Evolutionary conservation across 2,329 filamentous ascomycete genomes (phyloP).

Genomic region (Neonectria ditissima): DNA sequence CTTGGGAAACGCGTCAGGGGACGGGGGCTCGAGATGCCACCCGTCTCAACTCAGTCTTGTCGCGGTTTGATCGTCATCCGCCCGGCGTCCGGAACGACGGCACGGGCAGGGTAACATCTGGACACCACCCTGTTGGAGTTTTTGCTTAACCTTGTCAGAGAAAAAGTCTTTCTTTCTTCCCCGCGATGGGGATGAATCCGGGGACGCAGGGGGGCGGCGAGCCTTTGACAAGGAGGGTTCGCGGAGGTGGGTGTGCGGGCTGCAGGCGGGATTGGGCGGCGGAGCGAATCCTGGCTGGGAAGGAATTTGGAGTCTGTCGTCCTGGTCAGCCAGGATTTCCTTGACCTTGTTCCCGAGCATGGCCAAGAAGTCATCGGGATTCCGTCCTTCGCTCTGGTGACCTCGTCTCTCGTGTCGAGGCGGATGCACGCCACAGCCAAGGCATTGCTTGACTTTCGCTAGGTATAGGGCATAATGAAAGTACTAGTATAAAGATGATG

Average conservation of each 20-base stretch:
- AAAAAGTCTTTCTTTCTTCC: slow-evolving; percentile 1
- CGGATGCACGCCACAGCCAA: no score
- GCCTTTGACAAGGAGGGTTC: slow-evolving; percentile 9
- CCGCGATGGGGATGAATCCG: slow-evolving; percentile 17
- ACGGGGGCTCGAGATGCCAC: background rate
- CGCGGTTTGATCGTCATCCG: background rate
- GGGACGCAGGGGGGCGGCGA: background rate
- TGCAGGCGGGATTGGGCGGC: slow-evolving; percentile 13
- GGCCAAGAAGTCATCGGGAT: no score
- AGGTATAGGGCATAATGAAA: no score
- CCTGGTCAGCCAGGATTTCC: no score
- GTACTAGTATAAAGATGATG: no score
- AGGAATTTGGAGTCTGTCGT: background rate
- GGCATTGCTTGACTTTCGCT: no score
- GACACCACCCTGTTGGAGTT: background rate
- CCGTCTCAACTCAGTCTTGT: background rate
- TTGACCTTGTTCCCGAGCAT: no score
- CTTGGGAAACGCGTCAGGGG: background rate
- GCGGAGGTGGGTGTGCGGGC: slow-evolving; percentile 6
- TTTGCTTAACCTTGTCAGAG: slow-evolving; percentile 5
- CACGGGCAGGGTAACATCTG: background rate
- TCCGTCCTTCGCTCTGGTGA: no score
- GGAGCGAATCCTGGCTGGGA: background rate
- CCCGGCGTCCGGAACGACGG: slow-evolving; percentile 7
- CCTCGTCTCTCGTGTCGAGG: no score